phyloP scores from a whole-genome alignment of 169 alveolate genomes.

The Cryptosporidium sp. region DNA sequence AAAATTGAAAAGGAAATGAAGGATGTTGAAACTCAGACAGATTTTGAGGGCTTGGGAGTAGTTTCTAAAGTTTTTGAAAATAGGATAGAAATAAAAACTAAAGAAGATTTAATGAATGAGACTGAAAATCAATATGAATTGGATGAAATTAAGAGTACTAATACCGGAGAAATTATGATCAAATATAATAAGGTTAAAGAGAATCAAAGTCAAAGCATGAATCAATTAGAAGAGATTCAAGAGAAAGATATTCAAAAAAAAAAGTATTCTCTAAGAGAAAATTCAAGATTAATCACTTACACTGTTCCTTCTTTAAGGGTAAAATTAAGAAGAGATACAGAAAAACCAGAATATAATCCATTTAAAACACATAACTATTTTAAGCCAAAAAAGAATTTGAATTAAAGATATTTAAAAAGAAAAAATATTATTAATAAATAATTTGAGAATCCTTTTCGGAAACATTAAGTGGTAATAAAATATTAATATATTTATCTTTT shows the following conservation, averaged over 20 bases:
- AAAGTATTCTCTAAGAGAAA: slow-evolving; percentile 59
- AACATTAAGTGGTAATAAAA: slow-evolving; percentile 79
- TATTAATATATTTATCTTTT: slow-evolving; percentile 78
- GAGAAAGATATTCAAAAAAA: not conserved
- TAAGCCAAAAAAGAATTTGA: slow-evolving; percentile 28
- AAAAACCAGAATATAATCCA: slow-evolving; percentile 69
- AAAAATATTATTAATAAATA: slow-evolving; percentile 12
- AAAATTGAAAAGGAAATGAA: slow-evolving; percentile 11
- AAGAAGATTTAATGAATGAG: not conserved
- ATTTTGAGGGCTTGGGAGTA: not conserved
- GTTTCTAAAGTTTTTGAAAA: not conserved
- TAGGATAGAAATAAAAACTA: not conserved
- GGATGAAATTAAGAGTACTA: not conserved
- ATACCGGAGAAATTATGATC: not conserved
- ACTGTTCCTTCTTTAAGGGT: slow-evolving; percentile 71
- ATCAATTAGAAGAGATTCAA: not conserved
- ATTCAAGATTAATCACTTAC: slow-evolving; percentile 57
- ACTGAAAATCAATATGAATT: not conserved
- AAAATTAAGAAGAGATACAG: slow-evolving; percentile 73
- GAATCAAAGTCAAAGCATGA: not conserved
- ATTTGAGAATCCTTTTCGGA: slow-evolving; percentile 73
- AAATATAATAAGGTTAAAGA: not conserved
- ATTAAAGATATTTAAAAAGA: not conserved
- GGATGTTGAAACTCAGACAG: slow-evolving; percentile 32
- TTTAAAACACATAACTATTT: slow-evolving; percentile 69